These are phyloP conservation scores for Arctium lappa DNA, from an alignment of 129 eudicot species.

Conservation along the genomic window DNA sequence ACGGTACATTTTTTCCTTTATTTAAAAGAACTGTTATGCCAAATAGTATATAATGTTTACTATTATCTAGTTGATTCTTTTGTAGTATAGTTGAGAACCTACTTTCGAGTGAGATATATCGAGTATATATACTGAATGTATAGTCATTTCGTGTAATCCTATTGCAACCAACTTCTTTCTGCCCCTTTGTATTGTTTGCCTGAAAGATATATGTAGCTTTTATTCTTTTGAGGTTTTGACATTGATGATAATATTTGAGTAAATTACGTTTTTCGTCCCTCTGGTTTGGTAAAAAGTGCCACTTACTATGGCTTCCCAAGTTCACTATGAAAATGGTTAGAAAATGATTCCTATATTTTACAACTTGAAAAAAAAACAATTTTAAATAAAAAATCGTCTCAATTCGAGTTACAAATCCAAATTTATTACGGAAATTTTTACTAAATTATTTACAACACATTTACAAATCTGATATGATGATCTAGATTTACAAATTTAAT, in stretches of 20 bases:
- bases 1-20: constrained; percentile 12
- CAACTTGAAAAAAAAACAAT: too few species aligned
- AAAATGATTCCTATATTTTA: too few species aligned
- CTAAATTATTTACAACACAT: too few species aligned
- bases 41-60: constrained; percentile 24
- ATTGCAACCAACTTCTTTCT: not conserved
- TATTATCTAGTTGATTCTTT: constrained; percentile 28
- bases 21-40: constrained; percentile 7
- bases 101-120: not conserved
- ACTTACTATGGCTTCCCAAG: too few species aligned
- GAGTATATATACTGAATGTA: not conserved
- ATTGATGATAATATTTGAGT: not conserved
- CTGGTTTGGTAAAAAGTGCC: too few species aligned
- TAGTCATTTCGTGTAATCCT: not conserved
- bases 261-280: too few species aligned
- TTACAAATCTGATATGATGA: too few species aligned
- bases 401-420: too few species aligned
- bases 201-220: not conserved
- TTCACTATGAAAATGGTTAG: too few species aligned
- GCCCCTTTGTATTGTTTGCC: not conserved
- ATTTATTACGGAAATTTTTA: too few species aligned
- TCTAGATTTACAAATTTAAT: too few species aligned
- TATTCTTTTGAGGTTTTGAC: not conserved
- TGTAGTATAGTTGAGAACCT: not conserved
- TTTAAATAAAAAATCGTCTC: too few species aligned